phyloP scores from a whole-genome alignment of 768 basidiomycete species.

The Trametes maxima region DNA sequence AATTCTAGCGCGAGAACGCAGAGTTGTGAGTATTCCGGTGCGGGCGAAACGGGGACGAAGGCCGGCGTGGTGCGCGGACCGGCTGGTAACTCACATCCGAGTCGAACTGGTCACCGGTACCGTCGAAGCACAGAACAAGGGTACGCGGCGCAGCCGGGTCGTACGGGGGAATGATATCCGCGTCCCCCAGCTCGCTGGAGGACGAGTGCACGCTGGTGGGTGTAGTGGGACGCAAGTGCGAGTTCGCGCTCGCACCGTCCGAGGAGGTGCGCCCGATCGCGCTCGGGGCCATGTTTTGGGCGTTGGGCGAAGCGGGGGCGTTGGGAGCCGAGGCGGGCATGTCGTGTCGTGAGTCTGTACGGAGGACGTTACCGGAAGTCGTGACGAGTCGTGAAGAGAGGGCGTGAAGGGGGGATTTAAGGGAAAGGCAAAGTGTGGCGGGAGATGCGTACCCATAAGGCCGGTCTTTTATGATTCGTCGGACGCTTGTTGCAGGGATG shows the following conservation, averaged over 20 bases:
- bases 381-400: slow-evolving; percentile 15
- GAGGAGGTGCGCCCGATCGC: neutral
- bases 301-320: neutral
- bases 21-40: neutral
- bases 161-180: slow-evolving; percentile 29
- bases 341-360: slow-evolving; percentile 10
- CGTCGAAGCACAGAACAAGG: slow-evolving; percentile 73
- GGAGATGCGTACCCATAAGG: slow-evolving; percentile 8
- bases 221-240: slow-evolving; percentile 16
- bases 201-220: slow-evolving; percentile 19
- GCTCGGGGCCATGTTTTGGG: neutral
- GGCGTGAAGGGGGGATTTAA: slow-evolving; percentile 3
- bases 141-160: slow-evolving; percentile 41
- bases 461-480: slow-evolving; percentile 2
- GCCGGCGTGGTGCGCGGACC: neutral
- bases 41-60: neutral
- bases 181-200: slow-evolving; percentile 19
- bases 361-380: neutral
- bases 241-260: neutral
- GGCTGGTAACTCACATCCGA: slow-evolving; percentile 48
- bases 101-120: slow-evolving; percentile 65
- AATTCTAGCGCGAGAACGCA: slow-evolving; percentile 50
- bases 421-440: neutral
- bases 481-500: slow-evolving; percentile 1
- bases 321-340: slow-evolving; percentile 4